Percentiles rank a stretch among this genome's conserved stretches.
These are phyloP conservation scores for Entoloma clypeatum DNA, from an alignment of 1,284 basidiomycete genomes.

Conservation along the genomic window DNA sequence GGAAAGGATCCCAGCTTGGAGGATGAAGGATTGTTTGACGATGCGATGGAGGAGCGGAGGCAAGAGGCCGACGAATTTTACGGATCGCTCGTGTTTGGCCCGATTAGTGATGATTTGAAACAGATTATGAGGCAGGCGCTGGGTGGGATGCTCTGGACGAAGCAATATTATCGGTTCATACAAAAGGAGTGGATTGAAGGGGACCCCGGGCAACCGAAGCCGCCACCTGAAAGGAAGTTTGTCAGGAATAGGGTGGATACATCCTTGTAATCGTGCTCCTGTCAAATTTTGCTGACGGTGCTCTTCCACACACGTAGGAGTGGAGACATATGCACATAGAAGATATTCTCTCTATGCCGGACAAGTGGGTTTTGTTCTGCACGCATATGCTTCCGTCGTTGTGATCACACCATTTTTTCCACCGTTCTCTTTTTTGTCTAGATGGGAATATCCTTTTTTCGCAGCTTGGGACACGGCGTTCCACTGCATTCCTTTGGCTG, in stretches of 20 bases:
- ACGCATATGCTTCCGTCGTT: slow-evolving; percentile 1
- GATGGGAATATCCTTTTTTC: slow-evolving; percentile 98
- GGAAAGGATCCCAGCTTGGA: slow-evolving; percentile 76
- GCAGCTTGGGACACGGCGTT: slow-evolving; percentile 96
- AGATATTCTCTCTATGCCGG: slow-evolving; percentile 97
- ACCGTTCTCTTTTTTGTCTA: slow-evolving; percentile 25
- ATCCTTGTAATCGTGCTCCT: slow-evolving; percentile 2
- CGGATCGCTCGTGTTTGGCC: slow-evolving; percentile 70
- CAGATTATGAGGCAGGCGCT: slow-evolving; percentile 98
- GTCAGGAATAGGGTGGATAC: slow-evolving; percentile 74
- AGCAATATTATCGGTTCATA: slow-evolving; percentile 95
- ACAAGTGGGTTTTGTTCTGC: slow-evolving; percentile 63
- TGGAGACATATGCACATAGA: slow-evolving; percentile 96
- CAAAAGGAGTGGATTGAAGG: slow-evolving; percentile 96
- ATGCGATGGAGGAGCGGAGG: slow-evolving; percentile 82
- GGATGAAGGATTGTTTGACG: slow-evolving; percentile 91
- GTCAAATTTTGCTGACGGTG: neutral
- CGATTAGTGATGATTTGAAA: slow-evolving; percentile 87
- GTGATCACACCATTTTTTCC: slow-evolving; percentile 1
- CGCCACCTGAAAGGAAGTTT: slow-evolving; percentile 85
- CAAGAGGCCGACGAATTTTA: slow-evolving; percentile 98
- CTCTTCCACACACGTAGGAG: slow-evolving; percentile 46
- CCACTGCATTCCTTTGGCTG: slow-evolving; percentile 95
- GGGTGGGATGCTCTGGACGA: slow-evolving; percentile 98
- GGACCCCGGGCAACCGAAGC: slow-evolving; percentile 92